A percentile compares a stretch with the other conserved stretches of the same genome.
Evolutionary conservation across 306 rosid genomes (phyloP).

Genomic region (Astragalus membranaceus): DNA sequence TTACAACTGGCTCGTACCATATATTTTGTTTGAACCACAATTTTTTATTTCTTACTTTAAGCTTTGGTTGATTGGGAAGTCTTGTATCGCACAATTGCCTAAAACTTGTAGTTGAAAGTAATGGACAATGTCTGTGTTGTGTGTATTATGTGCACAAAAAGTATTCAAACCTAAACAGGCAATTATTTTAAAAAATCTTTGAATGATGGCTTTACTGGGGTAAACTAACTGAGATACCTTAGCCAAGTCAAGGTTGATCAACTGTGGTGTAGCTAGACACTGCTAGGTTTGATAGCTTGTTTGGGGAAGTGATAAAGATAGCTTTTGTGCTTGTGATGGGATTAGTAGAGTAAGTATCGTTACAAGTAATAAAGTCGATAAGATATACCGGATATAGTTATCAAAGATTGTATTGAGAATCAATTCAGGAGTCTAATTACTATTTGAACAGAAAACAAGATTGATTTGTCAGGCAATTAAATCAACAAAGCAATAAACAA

Average conservation of each 20-base stretch:
- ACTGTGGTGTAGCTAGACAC: not conserved
- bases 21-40: not conserved
- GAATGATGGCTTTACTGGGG: not conserved
- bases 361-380: too few species aligned
- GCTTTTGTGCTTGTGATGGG: not conserved
- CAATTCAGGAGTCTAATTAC: too few species aligned
- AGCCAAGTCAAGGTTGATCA: conserved; percentile 10
- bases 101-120: not conserved
- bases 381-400: too few species aligned
- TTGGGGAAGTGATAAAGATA: not conserved
- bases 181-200: not conserved
- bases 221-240: not conserved
- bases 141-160: not conserved
- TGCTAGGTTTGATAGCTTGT: not conserved
- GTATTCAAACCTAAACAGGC: not conserved
- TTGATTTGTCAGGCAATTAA: too few species aligned
- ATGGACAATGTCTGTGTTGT: not conserved
- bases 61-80: not conserved
- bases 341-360: too few species aligned
- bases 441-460: too few species aligned
- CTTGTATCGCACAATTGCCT: not conserved
- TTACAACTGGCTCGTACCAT: not conserved
- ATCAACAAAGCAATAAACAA: too few species aligned
- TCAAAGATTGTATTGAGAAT: too few species aligned
- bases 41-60: not conserved